phyloP scores from a whole-genome alignment of 495 filamentous ascomycete genomes.

The Letharia lupina region DNA sequence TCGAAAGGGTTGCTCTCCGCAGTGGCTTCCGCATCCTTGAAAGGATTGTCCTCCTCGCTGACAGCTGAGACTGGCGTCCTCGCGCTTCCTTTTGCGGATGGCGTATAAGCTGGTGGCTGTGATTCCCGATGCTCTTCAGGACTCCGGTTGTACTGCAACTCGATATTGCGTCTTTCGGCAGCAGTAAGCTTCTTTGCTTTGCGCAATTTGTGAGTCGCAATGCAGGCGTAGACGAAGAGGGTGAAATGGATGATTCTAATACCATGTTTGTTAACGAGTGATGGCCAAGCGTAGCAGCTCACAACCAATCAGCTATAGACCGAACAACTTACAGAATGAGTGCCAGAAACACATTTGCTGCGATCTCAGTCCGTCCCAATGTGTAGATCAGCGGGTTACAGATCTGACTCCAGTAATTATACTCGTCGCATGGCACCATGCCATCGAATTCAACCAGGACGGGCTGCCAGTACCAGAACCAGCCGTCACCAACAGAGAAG shows the following conservation, averaged over 20 bases:
- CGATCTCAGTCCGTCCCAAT: constrained; percentile 24
- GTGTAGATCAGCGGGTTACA: constrained; percentile 26
- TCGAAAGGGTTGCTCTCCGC: constrained; percentile 10
- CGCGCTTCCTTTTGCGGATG: constrained; percentile 9
- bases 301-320: neutral
- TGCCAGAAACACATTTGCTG: constrained; percentile 26
- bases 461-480: constrained; percentile 27
- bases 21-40: constrained; percentile 11
- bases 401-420: constrained; percentile 20
- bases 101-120: constrained; percentile 25
- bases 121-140: constrained; percentile 21
- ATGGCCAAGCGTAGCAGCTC: neutral
- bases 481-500: constrained; percentile 26
- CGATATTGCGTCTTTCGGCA: constrained; percentile 19
- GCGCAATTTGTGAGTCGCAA: constrained; percentile 21
- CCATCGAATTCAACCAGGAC: constrained; percentile 17
- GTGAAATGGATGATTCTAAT: constrained; percentile 22
- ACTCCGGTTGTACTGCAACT: constrained; percentile 23
- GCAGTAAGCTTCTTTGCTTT: constrained; percentile 7
- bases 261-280: neutral
- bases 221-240: constrained; percentile 26
- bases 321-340: constrained; percentile 20
- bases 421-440: constrained; percentile 16
- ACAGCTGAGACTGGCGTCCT: constrained; percentile 3
- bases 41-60: constrained; percentile 12